These are phyloP conservation scores for Talaromyces ruber DNA, from an alignment of 495 filamentous ascomycete species.

Conservation along the genomic window DNA sequence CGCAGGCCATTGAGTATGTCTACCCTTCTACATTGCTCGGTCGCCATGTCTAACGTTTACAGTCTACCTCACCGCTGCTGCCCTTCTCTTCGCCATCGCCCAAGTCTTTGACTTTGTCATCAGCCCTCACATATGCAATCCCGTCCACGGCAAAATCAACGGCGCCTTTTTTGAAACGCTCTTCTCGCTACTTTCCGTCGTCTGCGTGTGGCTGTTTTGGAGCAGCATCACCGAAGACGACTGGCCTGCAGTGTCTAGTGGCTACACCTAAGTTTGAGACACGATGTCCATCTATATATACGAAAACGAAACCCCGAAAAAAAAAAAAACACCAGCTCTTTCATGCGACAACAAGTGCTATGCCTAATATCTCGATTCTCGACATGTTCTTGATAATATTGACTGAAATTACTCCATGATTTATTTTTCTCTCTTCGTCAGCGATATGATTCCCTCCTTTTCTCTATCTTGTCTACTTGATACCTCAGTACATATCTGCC, in stretches of 20 bases:
- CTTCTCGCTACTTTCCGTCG: constrained; percentile 78
- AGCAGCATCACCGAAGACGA: constrained; percentile 98
- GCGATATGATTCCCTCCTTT: constrained; percentile 7
- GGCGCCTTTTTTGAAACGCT: constrained; percentile 89
- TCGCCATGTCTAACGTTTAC: constrained; percentile 5
- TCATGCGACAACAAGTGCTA: neutral
- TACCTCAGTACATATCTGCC: constrained; percentile 5
- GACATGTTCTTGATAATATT: neutral
- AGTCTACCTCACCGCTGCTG: constrained; percentile 71
- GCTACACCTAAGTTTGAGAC: constrained; percentile 3
- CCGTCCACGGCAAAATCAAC: constrained; percentile 77
- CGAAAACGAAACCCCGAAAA: neutral
- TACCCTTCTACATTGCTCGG: neutral
- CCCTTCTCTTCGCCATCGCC: constrained; percentile 76
- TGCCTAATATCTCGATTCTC: constrained; percentile 2
- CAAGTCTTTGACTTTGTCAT: constrained; percentile 95
- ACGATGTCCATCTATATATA: neutral
- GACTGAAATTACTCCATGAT: neutral
- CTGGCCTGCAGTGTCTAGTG: constrained; percentile 52
- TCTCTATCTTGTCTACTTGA: constrained; percentile 3
- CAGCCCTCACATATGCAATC: constrained; percentile 81
- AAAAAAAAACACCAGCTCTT: neutral
- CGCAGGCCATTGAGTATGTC: constrained; percentile 72
- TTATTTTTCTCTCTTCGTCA: neutral
- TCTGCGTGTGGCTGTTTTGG: constrained; percentile 90